Conservation (phyloP, 1,139 yeast species). For the Pichia sp. region DNA sequence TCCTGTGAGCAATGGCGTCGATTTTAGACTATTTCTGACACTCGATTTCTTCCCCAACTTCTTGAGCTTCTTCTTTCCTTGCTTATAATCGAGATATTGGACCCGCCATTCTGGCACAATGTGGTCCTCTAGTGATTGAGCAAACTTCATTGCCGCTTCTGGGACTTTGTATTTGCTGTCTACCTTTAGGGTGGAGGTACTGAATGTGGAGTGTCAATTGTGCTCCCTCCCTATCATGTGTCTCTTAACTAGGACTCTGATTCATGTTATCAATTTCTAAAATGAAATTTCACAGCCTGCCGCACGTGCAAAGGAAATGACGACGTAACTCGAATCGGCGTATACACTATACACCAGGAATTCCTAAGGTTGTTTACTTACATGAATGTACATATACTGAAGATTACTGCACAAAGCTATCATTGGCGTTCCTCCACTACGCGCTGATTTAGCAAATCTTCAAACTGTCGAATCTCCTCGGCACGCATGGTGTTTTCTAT, state of each 20-base stretch:
- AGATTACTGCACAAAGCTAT: too few relatives aligned
- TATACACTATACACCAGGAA: too few relatives aligned
- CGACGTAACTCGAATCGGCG: too few relatives aligned
- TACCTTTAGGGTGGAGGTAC: too few relatives aligned
- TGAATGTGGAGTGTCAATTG: background rate
- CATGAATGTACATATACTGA: too few relatives aligned
- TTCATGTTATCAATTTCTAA: too few relatives aligned
- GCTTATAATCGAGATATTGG: slow-evolving; percentile 71
- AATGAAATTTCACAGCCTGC: too few relatives aligned
- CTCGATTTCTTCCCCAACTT: slow-evolving; percentile 29
- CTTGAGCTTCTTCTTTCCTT: slow-evolving; percentile 53
- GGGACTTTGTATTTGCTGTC: background rate
- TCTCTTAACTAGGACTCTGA: too few relatives aligned
- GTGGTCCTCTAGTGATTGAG: slow-evolving; percentile 50
- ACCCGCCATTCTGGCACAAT: slow-evolving; percentile 83
- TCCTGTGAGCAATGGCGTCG: slow-evolving; percentile 4
- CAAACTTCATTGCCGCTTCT: slow-evolving; percentile 58
- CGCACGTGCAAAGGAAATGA: too few relatives aligned
- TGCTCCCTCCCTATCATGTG: background rate
- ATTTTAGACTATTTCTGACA: slow-evolving; percentile 4
- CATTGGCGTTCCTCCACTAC: too few relatives aligned
- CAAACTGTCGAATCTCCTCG: slow-evolving; percentile 21
- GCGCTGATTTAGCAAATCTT: slow-evolving; percentile 17
- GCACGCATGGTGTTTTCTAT: slow-evolving; percentile 17
- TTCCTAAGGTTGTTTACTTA: too few relatives aligned